Evolutionary conservation across 225 moss, liverwort and hornwort genomes (phyloP).

Genomic region (Marchantia polymorpha): DNA sequence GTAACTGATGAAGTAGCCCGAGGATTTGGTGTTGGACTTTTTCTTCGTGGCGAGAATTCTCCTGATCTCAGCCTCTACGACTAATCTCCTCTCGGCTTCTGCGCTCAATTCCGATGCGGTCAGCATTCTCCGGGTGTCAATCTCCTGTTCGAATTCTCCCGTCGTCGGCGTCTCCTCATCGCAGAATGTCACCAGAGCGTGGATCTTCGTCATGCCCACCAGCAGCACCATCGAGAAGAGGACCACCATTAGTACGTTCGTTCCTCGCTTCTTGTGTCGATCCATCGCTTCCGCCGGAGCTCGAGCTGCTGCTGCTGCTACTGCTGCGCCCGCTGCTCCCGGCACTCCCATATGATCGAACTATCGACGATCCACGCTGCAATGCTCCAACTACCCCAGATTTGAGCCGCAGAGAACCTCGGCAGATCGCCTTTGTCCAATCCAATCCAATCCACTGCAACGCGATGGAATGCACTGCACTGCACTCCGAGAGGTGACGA

Average conservation of each 20-base stretch:
- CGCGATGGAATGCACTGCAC: background rate
- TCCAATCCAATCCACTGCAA: background rate
- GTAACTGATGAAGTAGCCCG: constrained; percentile 27
- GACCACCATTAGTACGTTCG: background rate
- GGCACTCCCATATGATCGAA: constrained; percentile 1
- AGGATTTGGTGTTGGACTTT: background rate
- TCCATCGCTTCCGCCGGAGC: background rate
- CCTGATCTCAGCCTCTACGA: constrained; percentile 2
- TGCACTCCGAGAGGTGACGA: background rate
- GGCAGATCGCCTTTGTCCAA: background rate
- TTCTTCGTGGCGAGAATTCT: constrained; percentile 1
- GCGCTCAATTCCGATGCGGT: background rate
- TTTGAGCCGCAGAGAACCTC: background rate
- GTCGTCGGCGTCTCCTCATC: background rate
- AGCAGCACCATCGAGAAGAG: constrained; percentile 12
- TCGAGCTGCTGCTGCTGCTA: background rate
- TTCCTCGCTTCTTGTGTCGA: background rate
- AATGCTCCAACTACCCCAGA: background rate
- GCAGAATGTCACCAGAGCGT: background rate
- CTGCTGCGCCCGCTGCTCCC: no score
- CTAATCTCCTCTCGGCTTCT: constrained; percentile 3
- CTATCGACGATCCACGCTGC: no score
- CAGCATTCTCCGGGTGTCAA: constrained; percentile 3
- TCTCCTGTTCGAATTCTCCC: background rate
- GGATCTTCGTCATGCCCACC: constrained; percentile 19